Evolutionary conservation across 2,329 filamentous ascomycete genomes (phyloP), one percentile per base, ranked within the genome.

Genomic region (Cladosporium phlei): DNA sequence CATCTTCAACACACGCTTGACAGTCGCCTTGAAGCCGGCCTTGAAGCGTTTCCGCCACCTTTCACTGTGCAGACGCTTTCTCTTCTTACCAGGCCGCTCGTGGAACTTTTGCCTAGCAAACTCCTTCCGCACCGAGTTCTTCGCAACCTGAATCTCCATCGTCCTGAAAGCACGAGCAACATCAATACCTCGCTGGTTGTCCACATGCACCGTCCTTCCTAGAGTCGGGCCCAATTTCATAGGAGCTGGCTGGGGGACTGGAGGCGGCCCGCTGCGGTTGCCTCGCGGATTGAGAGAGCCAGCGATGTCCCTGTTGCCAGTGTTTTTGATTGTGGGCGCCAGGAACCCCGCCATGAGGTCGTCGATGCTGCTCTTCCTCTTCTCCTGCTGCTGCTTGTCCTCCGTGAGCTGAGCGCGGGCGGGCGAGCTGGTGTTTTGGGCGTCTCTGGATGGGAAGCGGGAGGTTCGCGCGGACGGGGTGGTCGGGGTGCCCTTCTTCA

Each of bases 1-100:
- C 69, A 94, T 72, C 63, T 86, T 77, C 60, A 77, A 71, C 5
- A 88, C 86, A 55, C 86, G 73, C 30, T 59, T 63, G 6, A 87
- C 77, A 9, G 80, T 78, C 4, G 76, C 75, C 64, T 72, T 75
- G 67, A 93, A 90, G 3, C 82, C 83, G 24, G 65, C 64, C 72
- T 79, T 82, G 68, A 91, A 93, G 50, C 79, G 77, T 53, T 56
- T 69, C 63, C 79, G 75, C 83, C 85, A 89, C 51, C 86, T 74
- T 72, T 83, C 73, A 50, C 78, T 82, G 64, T 71, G 73, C 56
- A 88, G 67, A 59, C 87, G 77, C 79, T 93, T 94, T 66, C 83
- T 76, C 77, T 86, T 88, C 59, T 88, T 59, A 2, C 87, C 88
- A 0, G 77, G 76, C 37, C 88, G 71, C 73, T 93, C 87, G 66